Evolutionary conservation across 1,284 basidiomycete genomes (phyloP).

Genomic region (Trametes versicolor): DNA sequence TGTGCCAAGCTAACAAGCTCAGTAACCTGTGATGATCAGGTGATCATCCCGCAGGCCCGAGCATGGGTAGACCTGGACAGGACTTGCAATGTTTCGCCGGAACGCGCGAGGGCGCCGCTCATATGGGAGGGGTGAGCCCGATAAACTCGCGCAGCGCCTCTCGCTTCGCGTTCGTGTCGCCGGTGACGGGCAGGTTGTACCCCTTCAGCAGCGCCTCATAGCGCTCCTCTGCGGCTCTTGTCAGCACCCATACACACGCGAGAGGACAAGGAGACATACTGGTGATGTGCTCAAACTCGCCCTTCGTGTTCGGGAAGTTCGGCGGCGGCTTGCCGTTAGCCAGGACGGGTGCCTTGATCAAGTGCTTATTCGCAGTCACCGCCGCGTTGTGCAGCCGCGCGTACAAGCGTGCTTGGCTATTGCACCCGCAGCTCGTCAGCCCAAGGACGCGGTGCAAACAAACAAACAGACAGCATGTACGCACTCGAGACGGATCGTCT

Average conservation of each 20-base stretch:
- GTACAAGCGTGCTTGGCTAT: slow-evolving; percentile 50
- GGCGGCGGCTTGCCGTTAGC: slow-evolving; percentile 47
- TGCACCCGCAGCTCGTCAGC: background rate
- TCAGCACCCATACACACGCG: background rate
- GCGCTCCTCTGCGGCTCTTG: slow-evolving; percentile 46
- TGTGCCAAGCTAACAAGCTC: too few relatives aligned
- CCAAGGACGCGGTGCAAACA: too few relatives aligned
- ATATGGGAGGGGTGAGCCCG: slow-evolving; percentile 43
- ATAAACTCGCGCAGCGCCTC: slow-evolving; percentile 50
- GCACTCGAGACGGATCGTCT: slow-evolving; percentile 49
- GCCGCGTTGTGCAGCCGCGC: slow-evolving; percentile 48
- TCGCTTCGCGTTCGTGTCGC: slow-evolving; percentile 50
- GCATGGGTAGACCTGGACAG: background rate
- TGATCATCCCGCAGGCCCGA: background rate
- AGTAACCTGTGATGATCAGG: too few relatives aligned
- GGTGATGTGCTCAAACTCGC: slow-evolving; percentile 53
- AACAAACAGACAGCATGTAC: slow-evolving; percentile 29
- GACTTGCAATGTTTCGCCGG: too few relatives aligned
- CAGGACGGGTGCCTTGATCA: slow-evolving; percentile 44
- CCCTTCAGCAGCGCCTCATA: slow-evolving; percentile 50
- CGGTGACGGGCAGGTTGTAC: slow-evolving; percentile 47
- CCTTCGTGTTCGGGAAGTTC: slow-evolving; percentile 51
- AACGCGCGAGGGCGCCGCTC: background rate
- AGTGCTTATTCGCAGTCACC: slow-evolving; percentile 44
- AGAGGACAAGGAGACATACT: slow-evolving; percentile 40